phyloP scores from a whole-genome alignment of 2,329 filamentous ascomycete species.

The Pyricularia grisea region DNA sequence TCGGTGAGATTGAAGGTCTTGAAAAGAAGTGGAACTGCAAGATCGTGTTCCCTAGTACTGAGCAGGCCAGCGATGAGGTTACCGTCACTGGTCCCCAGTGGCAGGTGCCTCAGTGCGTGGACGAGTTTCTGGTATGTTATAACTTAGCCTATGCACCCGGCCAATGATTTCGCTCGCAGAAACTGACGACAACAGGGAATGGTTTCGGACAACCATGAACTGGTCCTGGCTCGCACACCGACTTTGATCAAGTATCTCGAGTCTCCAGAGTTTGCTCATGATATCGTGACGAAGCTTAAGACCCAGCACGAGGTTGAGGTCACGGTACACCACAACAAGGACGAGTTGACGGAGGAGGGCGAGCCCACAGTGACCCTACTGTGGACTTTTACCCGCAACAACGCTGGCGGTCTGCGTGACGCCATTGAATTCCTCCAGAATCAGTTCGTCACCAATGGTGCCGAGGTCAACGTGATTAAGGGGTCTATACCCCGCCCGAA shows the following conservation, averaged over 20 bases:
- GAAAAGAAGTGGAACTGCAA: conserved; percentile 99
- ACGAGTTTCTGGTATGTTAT: conserved; percentile 72
- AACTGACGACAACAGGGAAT: conserved; percentile 56
- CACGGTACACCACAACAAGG: conserved; percentile 56
- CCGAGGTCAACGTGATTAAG: conserved; percentile 81
- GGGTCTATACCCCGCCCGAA: conserved; percentile 96
- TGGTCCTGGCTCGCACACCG: conserved; percentile 68
- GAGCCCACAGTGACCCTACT: conserved; percentile 52
- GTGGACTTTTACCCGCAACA: conserved; percentile 90
- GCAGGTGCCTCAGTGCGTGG: conserved; percentile 93
- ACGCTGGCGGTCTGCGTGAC: conserved; percentile 88
- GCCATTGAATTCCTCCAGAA: conserved; percentile 91
- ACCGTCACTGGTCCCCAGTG: conserved; percentile 95
- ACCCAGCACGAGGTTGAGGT: conserved; percentile 88
- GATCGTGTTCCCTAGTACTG: conserved; percentile 94
- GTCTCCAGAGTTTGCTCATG: conserved; percentile 69
- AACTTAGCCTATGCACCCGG: background rate
- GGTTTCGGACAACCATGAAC: conserved; percentile 92
- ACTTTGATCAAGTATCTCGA: conserved; percentile 75
- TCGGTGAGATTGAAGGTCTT: conserved; percentile 83
- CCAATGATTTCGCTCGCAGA: background rate
- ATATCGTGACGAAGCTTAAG: conserved; percentile 76
- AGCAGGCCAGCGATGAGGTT: conserved; percentile 92
- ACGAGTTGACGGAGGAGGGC: conserved; percentile 48
- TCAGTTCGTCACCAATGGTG: conserved; percentile 74